Evolutionary conservation across 257 asterid genomes (phyloP), one percentile per base, ranked within the genome.

Genomic region (Plectranthus barbatus): DNA sequence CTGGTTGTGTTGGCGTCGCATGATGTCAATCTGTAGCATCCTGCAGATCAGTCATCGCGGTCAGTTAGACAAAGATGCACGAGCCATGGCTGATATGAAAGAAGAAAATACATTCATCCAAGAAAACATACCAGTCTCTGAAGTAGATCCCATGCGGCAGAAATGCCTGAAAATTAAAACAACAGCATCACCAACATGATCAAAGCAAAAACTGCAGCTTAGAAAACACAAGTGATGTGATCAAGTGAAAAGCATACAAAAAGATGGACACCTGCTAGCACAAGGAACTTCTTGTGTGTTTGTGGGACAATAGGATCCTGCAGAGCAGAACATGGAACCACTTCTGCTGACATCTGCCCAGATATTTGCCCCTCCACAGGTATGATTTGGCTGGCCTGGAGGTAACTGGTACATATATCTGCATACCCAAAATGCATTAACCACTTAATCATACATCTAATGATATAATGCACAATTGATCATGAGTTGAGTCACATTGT

Each of bases 231-330:
- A 26, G 31, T 26, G 31, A 1, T 2, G 31, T 1, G 31, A 0
- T 39, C 33, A 40, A 52, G 37, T 31, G 6, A 31, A 31, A 31
- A 5, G 5, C 31, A 26, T 5, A 1, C 31, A 26, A 26, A 1
- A 26, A 62, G 44, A 47, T 51, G 24, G 48, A 29, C 80, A 91
- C 98, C 98, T 96, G 66, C 75, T 80, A 62, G 80, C 56, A 66
- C 98, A 92, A 60, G 90, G 74, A 51, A 29, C 59, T 74, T 86
- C 76, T 56, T 84, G 76, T 15, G 81, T 77, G 67, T 59, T 84
- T 0, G 96, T 60, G 55, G 97, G 99, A 76, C 99, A 92, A 61
- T 80, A 80, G 2, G 95, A 92, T 62, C 99, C 99, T 1, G 97
- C 95, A 2, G 97, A 72, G 61, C 98, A 92, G 76, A 92, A 89